phyloP scores from a whole-genome alignment of 768 basidiomycete species.

The Cubamyces lactineus region DNA sequence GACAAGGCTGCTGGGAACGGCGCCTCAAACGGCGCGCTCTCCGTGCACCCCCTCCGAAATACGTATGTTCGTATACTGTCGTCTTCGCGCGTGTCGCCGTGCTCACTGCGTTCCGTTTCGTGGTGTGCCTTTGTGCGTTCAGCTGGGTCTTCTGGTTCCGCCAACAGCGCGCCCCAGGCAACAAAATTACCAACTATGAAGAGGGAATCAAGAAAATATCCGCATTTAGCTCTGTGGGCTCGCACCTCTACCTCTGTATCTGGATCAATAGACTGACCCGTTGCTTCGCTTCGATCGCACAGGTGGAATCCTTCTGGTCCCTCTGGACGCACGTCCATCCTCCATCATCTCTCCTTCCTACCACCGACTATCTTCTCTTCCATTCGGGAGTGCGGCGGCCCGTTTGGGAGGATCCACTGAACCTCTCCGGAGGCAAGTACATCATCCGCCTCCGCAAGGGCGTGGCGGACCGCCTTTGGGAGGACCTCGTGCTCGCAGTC shows the following conservation, averaged over 20 bases:
- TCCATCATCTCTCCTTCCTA: constrained; percentile 81
- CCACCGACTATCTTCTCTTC: constrained; percentile 94
- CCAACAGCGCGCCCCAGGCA: constrained; percentile 87
- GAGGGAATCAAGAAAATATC: constrained; percentile 94
- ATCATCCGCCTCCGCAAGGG: constrained; percentile 92
- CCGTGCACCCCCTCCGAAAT: constrained; percentile 78
- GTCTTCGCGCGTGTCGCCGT: constrained; percentile 24
- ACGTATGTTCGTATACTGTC: constrained; percentile 76
- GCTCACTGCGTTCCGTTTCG: constrained; percentile 17
- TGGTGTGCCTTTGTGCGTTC: constrained; percentile 6
- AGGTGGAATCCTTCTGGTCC: constrained; percentile 97
- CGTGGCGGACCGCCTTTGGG: constrained; percentile 89
- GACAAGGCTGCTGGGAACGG: constrained; percentile 43
- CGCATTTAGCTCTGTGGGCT: constrained; percentile 80
- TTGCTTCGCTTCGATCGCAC: background rate
- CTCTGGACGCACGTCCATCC: constrained; percentile 90
- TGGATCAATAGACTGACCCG: background rate
- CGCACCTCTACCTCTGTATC: constrained; percentile 2
- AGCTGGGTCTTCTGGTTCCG: constrained; percentile 95
- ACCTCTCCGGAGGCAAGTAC: constrained; percentile 90
- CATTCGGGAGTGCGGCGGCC: constrained; percentile 83
- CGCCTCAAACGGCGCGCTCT: constrained; percentile 41
- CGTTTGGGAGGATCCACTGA: constrained; percentile 95
- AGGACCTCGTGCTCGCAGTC: constrained; percentile 83
- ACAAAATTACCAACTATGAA: constrained; percentile 89